Evolutionary conservation across 2,329 filamentous ascomycete species (phyloP), one percentile per base, ranked within the genome.

Genomic region (Sclerotinia glacialis): DNA sequence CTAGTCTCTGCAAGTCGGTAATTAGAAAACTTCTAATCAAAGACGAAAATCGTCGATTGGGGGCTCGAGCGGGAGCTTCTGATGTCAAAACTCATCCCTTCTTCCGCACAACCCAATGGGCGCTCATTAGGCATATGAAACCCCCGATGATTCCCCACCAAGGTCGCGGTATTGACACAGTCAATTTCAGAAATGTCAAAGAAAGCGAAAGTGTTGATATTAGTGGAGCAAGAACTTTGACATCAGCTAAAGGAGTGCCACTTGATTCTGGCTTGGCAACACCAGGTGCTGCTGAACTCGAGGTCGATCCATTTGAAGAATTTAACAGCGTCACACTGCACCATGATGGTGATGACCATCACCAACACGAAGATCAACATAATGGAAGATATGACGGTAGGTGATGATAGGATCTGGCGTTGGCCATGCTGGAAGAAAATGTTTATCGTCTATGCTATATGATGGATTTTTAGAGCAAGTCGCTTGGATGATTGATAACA

Each of bases 311-410:
- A 1, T 99, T 99, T 76, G 92, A 97, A 78, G 95, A 98, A 78
- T 99, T 99, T 80, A 99, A 98, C 82, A 96, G 92, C 76, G 93
- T 99, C 52, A 99, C 95, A 61, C 82, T 99, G 69, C 94, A 98
- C 78, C 95, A 99, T 76, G 95, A 98, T 66, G 95, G 93, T 21
- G 94, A 97, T 72, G 91, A 93, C 9, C 59, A 71, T 44, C 71
- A 70, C 34, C 72, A 73, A 59, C 42, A 52, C 28, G 71, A 74
- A 53, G 73, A 75, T 66, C 71, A 71, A 42, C 71, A 75, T 62
- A 76, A 76, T 50, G 73, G 73, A 40, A 70, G 73, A 54, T 75
- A 76, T 55, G 73, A 75, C 61, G 68, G 71, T 40, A 46, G 63
- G 44, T 47, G 12, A 59, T 59, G 4, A 12, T 59, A 34, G 21